Evolutionary conservation across 2,329 filamentous ascomycete species (phyloP), one percentile per base, ranked within the genome.

Genomic region (Verticillium klebahnii): DNA sequence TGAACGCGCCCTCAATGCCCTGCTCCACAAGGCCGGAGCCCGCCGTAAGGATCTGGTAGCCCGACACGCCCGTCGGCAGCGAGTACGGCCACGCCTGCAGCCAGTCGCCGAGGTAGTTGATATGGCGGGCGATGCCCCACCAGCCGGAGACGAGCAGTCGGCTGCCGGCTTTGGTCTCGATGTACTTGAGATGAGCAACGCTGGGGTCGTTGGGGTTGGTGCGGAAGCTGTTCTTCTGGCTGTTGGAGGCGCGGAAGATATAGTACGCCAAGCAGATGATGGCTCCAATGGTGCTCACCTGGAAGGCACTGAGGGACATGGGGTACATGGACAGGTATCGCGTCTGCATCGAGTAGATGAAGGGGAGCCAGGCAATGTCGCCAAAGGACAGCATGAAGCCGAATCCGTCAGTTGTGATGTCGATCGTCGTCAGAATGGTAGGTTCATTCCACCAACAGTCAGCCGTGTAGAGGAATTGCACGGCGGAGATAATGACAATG

Each of bases 41-140:
- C 1, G 81, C 80, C 2, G 84, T 79, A 19, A 89, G 80, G 58
- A 96, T 87, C 50, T 88, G 80, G 73, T 94, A 97, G 14, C 93
- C 93, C 0, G 93, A 90, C 63, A 96, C 74, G 1, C 91, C 91
- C 0, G 93, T 97, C 1, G 94, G 93, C 54, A 97, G 81, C 67
- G 88, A 92, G 77, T 95, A 97, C 0, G 92, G 87, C 92, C 92
- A 97, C 9, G 89, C 86, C 86, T 96, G 93, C 67, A 95, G 82
- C 93, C 93, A 97, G 78, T 98, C 94, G 59, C 93, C 94, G 1
- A 96, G 78, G 77, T 98, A 97, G 80, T 97, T 98, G 82, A 97
- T 94, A 77, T 98, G 94, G 52, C 94, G 87, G 0, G 93, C 90
- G 25, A 86, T 81, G 54, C 94, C 94, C 94, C 94, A 97, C 94